phyloP scores from a whole-genome alignment of 2,329 filamentous ascomycete species.

The Purpureocillium takamizusanense region DNA sequence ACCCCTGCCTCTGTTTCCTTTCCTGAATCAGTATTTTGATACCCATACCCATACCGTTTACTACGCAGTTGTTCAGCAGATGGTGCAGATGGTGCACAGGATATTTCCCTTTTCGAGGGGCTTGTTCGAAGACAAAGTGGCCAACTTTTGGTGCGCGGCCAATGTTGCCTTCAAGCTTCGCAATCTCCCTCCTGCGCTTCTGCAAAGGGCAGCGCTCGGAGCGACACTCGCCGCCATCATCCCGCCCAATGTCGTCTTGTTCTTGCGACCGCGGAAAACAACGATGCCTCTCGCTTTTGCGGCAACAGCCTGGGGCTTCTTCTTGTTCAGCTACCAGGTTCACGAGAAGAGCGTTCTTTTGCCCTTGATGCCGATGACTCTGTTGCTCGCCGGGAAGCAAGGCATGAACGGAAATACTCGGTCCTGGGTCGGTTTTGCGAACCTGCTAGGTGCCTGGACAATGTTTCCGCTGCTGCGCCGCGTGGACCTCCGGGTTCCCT shows the following conservation, averaged over 20 bases:
- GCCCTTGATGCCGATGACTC: constrained; percentile 85
- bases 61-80: constrained; percentile 67
- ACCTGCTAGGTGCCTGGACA: constrained; percentile 82
- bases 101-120: constrained; percentile 94
- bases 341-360: constrained; percentile 96
- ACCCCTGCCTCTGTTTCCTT: constrained; percentile 52
- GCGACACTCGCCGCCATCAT: constrained; percentile 70
- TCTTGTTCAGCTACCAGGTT: constrained; percentile 94
- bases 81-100: constrained; percentile 80
- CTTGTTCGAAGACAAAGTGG: constrained; percentile 96
- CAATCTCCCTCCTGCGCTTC: constrained; percentile 57
- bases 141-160: constrained; percentile 93
- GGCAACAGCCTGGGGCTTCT: constrained; percentile 89
- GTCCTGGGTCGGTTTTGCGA: constrained; percentile 94
- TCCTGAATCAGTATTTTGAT: constrained; percentile 50
- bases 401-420: constrained; percentile 69
- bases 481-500: constrained; percentile 77
- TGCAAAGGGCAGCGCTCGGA: constrained; percentile 68
- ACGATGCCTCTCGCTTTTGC: constrained; percentile 74
- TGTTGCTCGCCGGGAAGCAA: constrained; percentile 69
- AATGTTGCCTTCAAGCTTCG: constrained; percentile 86
- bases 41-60: constrained; percentile 58
- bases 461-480: constrained; percentile 85
- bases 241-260: constrained; percentile 70
- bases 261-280: constrained; percentile 67